Evolutionary conservation across 495 filamentous ascomycete genomes (phyloP).

Genomic region (Daldinia caldariorum): DNA sequence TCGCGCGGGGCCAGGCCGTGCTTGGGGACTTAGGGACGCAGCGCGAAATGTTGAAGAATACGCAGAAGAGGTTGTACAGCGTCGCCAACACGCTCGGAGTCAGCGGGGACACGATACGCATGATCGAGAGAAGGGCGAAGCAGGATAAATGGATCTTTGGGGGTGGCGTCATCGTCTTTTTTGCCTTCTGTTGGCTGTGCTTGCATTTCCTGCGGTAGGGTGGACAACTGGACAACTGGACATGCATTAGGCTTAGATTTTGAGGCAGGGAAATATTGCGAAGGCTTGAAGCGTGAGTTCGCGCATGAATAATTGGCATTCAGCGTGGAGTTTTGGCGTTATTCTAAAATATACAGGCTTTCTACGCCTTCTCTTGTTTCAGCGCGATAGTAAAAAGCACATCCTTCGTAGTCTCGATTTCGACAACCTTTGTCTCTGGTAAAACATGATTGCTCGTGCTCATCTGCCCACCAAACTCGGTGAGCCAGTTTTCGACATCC

Average conservation of each 20-base stretch:
- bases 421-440: conserved; percentile 60
- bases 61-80: conserved; percentile 87
- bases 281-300: background rate
- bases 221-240: conserved; percentile 13
- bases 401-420: conserved; percentile 68
- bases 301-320: conserved; percentile 16
- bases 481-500: conserved; percentile 85
- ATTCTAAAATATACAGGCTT: conserved; percentile 4
- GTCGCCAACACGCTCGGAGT: conserved; percentile 94
- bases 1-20: conserved; percentile 89
- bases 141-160: conserved; percentile 99
- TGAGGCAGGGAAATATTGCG: background rate
- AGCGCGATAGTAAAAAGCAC: conserved; percentile 90
- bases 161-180: conserved; percentile 87
- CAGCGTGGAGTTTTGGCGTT: conserved; percentile 38
- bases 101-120: conserved; percentile 94
- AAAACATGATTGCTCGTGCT: conserved; percentile 93
- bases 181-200: conserved; percentile 89
- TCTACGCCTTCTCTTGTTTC: conserved; percentile 29
- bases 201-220: conserved; percentile 79
- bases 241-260: background rate
- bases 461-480: conserved; percentile 81
- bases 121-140: conserved; percentile 88
- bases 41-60: conserved; percentile 92
- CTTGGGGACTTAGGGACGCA: conserved; percentile 89